Evolutionary conservation across 208 protist species (phyloP).

Genomic region (Strigomonas oncopelti): DNA sequence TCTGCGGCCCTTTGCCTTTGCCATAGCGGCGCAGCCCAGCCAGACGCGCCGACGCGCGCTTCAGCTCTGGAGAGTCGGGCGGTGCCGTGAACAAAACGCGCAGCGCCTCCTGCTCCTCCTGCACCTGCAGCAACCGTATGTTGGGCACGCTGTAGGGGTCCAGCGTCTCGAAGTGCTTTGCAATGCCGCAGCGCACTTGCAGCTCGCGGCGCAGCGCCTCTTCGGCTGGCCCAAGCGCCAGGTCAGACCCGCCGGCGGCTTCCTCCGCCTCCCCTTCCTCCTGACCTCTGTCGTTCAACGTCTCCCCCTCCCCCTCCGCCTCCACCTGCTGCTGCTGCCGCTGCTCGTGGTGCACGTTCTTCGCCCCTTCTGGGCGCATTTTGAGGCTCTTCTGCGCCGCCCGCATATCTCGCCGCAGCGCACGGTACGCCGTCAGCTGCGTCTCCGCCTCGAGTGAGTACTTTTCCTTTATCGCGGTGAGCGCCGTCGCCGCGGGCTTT

Average conservation of each 20-base stretch:
- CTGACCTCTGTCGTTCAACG: too few relatives aligned
- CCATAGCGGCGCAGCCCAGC: conserved; percentile 36
- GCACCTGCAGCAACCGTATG: conserved; percentile 12
- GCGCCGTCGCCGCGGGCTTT: conserved; percentile 23
- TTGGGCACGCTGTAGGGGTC: conserved; percentile 70
- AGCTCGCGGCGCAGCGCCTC: conserved; percentile 16
- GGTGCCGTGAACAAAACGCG: conserved; percentile 36
- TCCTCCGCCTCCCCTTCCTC: conserved; percentile 6
- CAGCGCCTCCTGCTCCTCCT: conserved; percentile 14
- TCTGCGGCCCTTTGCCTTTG: conserved; percentile 41
- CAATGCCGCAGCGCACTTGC: conserved; percentile 29
- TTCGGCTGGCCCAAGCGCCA: conserved; percentile 10
- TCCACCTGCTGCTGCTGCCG: background rate
- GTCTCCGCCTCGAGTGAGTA: conserved; percentile 8
- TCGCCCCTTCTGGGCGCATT: background rate
- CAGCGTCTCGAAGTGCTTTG: conserved; percentile 29
- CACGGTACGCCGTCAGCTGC: conserved; percentile 4
- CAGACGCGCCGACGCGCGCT: conserved; percentile 24
- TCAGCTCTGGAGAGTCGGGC: conserved; percentile 36
- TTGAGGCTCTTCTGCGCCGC: background rate
- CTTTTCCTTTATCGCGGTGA: conserved; percentile 23
- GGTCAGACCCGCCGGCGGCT: background rate
- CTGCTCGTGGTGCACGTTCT: background rate
- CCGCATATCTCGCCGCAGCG: background rate
- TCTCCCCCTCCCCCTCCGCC: background rate